These are phyloP conservation scores for Pistacia vera DNA, from an alignment of 345 rosid genomes.

Conservation along the genomic window DNA sequence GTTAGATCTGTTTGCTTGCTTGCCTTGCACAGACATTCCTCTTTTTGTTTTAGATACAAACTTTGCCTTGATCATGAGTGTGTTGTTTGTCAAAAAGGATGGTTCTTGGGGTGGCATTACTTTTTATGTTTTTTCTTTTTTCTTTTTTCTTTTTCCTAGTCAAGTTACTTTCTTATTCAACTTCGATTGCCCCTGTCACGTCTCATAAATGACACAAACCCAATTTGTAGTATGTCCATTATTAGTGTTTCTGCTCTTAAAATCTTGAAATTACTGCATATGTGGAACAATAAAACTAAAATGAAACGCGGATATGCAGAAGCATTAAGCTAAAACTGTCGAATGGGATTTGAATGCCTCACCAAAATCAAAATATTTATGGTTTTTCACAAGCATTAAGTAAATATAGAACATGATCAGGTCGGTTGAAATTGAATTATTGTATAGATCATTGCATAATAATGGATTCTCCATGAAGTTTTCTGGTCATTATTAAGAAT, in stretches of 20 bases:
- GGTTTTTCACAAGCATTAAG: neutral
- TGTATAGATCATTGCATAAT: slow-evolving; percentile 16
- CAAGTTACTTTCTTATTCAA: slow-evolving; percentile 17
- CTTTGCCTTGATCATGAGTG: slow-evolving; percentile 5
- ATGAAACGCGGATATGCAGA: neutral
- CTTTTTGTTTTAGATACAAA: slow-evolving; percentile 11
- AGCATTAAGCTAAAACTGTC: neutral
- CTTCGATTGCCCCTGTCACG: neutral
- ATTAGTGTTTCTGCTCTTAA: neutral
- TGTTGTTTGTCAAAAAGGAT: slow-evolving; percentile 24
- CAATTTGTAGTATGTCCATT: neutral
- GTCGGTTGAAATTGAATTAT: neutral
- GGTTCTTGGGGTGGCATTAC: neutral
- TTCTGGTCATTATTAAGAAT: slow-evolving; percentile 20
- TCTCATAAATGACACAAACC: neutral
- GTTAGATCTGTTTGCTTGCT: slow-evolving; percentile 33
- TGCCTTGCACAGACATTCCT: slow-evolving; percentile 33
- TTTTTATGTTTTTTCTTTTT: neutral
- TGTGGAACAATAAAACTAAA: neutral
- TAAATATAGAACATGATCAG: neutral
- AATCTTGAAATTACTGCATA: neutral
- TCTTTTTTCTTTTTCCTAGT: slow-evolving; percentile 18
- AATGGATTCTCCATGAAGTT: slow-evolving; percentile 19
- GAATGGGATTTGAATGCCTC: neutral
- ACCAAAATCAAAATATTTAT: slow-evolving; percentile 1